Percentiles rank a stretch among this genome's conserved stretches.
Conservation (phyloP, 805 yeast genomes). For the Schwanniomyces sp. region DNA sequence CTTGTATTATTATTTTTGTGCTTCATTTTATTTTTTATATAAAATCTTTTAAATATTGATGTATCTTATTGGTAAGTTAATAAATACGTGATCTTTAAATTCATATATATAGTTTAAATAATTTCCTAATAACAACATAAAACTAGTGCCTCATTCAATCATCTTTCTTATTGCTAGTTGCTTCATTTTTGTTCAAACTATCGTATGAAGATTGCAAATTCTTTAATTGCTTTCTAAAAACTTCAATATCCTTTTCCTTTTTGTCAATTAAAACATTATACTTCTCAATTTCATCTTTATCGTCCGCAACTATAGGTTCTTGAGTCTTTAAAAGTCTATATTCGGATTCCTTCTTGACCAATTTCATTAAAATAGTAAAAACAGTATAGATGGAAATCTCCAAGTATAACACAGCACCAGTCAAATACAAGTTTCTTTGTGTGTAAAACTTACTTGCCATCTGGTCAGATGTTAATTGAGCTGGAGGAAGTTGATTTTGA, state of each 20-base stretch:
- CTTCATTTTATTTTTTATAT: not conserved
- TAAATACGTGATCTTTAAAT: not conserved
- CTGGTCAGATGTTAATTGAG: slow-evolving; percentile 45
- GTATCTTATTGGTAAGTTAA: not conserved
- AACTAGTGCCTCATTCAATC: not conserved
- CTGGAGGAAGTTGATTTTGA: slow-evolving; percentile 5
- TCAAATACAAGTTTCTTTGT: slow-evolving; percentile 61
- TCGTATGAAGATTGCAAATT: slow-evolving; percentile 54
- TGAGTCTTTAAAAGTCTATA: slow-evolving; percentile 19
- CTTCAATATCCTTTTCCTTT: slow-evolving; percentile 45
- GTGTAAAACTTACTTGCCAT: slow-evolving; percentile 61
- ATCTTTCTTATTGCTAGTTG: slow-evolving; percentile 10
- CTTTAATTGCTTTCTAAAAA: slow-evolving; percentile 50
- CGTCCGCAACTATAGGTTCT: slow-evolving; percentile 9
- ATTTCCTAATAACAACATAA: not conserved
- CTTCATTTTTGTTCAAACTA: slow-evolving; percentile 22
- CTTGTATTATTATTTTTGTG: not conserved
- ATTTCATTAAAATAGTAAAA: slow-evolving; percentile 49
- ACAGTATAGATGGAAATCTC: slow-evolving; percentile 55
- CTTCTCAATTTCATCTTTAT: slow-evolving; percentile 27
- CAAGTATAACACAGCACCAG: slow-evolving; percentile 62
- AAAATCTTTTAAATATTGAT: not conserved
- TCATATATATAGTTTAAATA: not conserved
- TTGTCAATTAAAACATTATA: slow-evolving; percentile 34
- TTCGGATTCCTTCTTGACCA: slow-evolving; percentile 45